A percentile compares a stretch with the other conserved stretches of the same genome.
Evolutionary conservation across 225 moss, liverwort and hornwort genomes (phyloP).

Genomic region (Pleurozium schreberi): DNA sequence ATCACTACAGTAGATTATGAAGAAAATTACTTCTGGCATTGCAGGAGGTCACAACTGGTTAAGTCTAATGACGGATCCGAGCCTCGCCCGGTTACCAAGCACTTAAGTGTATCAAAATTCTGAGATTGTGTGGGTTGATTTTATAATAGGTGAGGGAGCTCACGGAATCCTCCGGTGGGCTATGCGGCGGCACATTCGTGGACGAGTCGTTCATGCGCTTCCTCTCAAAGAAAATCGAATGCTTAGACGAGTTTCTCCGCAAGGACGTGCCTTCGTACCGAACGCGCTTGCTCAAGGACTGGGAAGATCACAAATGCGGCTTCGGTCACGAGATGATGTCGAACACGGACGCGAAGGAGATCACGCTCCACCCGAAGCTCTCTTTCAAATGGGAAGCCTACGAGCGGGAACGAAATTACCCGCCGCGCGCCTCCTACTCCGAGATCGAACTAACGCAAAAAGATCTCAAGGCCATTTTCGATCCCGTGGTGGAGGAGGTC

Average conservation of each 20-base stretch:
- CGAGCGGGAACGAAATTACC: neutral
- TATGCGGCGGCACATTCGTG: slow-evolving; percentile 48
- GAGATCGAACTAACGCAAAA: slow-evolving; percentile 15
- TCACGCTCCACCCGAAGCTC: slow-evolving; percentile 8
- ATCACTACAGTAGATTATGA: neutral
- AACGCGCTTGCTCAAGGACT: slow-evolving; percentile 18
- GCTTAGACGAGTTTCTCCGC: slow-evolving; percentile 22
- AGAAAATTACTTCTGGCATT: neutral
- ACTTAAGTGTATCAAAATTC: neutral
- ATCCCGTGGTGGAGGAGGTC: slow-evolving; percentile 40
- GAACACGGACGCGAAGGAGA: neutral
- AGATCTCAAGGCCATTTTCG: slow-evolving; percentile 42
- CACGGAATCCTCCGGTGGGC: slow-evolving; percentile 23
- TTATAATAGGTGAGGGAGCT: slow-evolving; percentile 18
- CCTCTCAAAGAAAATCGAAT: slow-evolving; percentile 20
- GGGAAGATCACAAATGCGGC: slow-evolving; percentile 37
- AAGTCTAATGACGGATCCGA: neutral
- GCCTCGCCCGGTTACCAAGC: neutral
- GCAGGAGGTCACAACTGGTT: neutral
- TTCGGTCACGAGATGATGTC: slow-evolving; percentile 21
- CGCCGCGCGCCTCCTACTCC: neutral
- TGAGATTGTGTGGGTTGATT: neutral
- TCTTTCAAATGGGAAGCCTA: slow-evolving; percentile 20
- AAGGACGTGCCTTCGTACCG: neutral
- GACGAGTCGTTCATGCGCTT: slow-evolving; percentile 42